Percentiles rank a stretch among this genome's conserved stretches.
Conservation (phyloP, 2,329 filamentous ascomycete genomes). For the Neopestalotiopsis rosae region DNA sequence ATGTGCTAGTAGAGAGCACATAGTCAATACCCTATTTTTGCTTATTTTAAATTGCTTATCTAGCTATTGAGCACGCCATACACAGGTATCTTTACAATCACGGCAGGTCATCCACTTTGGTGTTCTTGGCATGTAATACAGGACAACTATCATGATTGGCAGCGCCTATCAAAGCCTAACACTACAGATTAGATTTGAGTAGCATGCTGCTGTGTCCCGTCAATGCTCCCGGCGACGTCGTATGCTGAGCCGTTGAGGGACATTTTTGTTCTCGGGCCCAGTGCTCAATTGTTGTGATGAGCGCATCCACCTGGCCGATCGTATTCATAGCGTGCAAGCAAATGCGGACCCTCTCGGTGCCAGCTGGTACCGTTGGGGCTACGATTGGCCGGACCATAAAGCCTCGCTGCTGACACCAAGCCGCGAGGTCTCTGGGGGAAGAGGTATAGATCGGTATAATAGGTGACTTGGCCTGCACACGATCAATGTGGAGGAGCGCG, state of each 20-base stretch:
- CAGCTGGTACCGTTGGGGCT: constrained; percentile 61
- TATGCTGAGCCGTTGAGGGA: neutral
- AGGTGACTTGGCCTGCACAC: constrained; percentile 46
- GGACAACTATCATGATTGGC: too few species aligned
- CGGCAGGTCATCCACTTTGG: neutral
- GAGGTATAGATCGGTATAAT: constrained; percentile 62
- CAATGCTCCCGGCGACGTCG: neutral
- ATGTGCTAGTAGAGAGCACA: neutral
- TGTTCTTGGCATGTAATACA: too few species aligned
- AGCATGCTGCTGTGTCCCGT: neutral
- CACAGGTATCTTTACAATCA: neutral
- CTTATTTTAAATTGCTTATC: too few species aligned
- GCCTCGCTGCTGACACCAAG: constrained; percentile 55
- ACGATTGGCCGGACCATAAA: constrained; percentile 64
- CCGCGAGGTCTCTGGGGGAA: constrained; percentile 57
- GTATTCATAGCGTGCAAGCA: constrained; percentile 66
- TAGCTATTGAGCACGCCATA: too few species aligned
- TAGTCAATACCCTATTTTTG: neutral
- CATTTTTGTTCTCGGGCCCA: constrained; percentile 24
- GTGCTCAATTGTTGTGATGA: constrained; percentile 23
- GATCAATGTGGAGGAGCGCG: neutral
- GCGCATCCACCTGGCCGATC: constrained; percentile 31
- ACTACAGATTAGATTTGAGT: neutral
- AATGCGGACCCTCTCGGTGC: constrained; percentile 61
- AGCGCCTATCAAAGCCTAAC: neutral